These are phyloP conservation scores for Shiraia bambusicola DNA, from an alignment of 2,329 filamentous ascomycete genomes.

Conservation along the genomic window DNA sequence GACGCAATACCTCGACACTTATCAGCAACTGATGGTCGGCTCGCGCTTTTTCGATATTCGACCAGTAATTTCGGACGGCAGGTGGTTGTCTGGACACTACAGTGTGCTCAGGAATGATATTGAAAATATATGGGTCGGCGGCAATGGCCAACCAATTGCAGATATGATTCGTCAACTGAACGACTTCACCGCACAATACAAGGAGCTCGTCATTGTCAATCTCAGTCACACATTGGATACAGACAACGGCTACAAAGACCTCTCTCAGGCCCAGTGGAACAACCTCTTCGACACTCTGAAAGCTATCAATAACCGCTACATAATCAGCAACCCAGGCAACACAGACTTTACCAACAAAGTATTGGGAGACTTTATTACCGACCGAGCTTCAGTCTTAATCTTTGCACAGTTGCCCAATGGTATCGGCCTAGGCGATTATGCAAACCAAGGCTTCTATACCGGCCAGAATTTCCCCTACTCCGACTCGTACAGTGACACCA, in stretches of 20 bases:
- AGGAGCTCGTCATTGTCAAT: slow-evolving; percentile 52
- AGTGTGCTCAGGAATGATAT: slow-evolving; percentile 36
- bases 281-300: slow-evolving; percentile 49
- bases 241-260: slow-evolving; percentile 42
- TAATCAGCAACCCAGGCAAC: slow-evolving; percentile 20
- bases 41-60: slow-evolving; percentile 54
- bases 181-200: slow-evolving; percentile 48
- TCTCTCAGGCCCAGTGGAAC: slow-evolving; percentile 45
- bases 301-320: slow-evolving; percentile 46
- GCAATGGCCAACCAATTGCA: slow-evolving; percentile 49
- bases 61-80: slow-evolving; percentile 43
- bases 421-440: slow-evolving; percentile 33
- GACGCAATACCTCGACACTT: slow-evolving; percentile 50
- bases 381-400: slow-evolving; percentile 41
- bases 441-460: slow-evolving; percentile 40
- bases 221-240: slow-evolving; percentile 51
- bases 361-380: slow-evolving; percentile 42
- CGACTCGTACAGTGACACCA: slow-evolving; percentile 42
- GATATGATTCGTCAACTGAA: slow-evolving; percentile 51
- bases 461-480: slow-evolving; percentile 38
- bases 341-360: slow-evolving; percentile 36
- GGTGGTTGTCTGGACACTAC: slow-evolving; percentile 50
- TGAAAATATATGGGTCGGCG: slow-evolving; percentile 45
- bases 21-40: slow-evolving; percentile 50
- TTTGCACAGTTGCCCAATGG: slow-evolving; percentile 34